Evolutionary conservation across 1,139 yeast genomes (phyloP).

Genomic region (Lodderomyces oxycetoniae): DNA sequence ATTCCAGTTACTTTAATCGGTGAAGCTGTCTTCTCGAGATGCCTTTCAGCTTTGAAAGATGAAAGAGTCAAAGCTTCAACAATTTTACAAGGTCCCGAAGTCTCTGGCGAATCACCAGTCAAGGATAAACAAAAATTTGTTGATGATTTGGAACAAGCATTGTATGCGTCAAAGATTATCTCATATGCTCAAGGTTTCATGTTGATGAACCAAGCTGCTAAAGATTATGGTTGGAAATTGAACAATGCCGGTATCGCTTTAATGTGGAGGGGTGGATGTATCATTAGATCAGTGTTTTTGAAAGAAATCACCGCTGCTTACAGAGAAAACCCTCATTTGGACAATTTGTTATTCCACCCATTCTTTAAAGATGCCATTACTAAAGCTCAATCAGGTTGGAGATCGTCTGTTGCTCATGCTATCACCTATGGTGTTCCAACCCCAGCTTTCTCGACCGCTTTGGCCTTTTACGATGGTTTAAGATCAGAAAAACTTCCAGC

Average conservation of each 20-base stretch:
- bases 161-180: conserved; percentile 96
- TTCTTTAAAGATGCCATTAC: conserved; percentile 89
- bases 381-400: conserved; percentile 96
- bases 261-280: conserved; percentile 99
- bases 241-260: conserved; percentile 98
- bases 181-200: conserved; percentile 99
- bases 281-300: conserved; percentile 96
- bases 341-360: conserved; percentile 91
- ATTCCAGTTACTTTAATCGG: conserved; percentile 98
- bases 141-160: conserved; percentile 95
- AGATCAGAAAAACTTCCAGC: conserved; percentile 96
- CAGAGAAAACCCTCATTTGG: conserved; percentile 88
- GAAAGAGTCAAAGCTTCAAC: conserved; percentile 88
- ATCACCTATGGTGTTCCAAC: conserved; percentile 88
- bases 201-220: conserved; percentile 98
- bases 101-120: conserved; percentile 48
- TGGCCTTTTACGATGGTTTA: conserved; percentile 98
- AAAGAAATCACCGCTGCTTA: conserved; percentile 96
- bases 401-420: conserved; percentile 76
- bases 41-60: conserved; percentile 84
- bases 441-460: conserved; percentile 96
- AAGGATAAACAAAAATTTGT: conserved; percentile 61
- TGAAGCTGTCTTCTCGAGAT: conserved; percentile 97
- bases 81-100: conserved; percentile 71
- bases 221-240: conserved; percentile 93